Base-by-base conservation (phyloP, 2,329 filamentous ascomycete genomes). In the Trichoderma koningii region DNA sequence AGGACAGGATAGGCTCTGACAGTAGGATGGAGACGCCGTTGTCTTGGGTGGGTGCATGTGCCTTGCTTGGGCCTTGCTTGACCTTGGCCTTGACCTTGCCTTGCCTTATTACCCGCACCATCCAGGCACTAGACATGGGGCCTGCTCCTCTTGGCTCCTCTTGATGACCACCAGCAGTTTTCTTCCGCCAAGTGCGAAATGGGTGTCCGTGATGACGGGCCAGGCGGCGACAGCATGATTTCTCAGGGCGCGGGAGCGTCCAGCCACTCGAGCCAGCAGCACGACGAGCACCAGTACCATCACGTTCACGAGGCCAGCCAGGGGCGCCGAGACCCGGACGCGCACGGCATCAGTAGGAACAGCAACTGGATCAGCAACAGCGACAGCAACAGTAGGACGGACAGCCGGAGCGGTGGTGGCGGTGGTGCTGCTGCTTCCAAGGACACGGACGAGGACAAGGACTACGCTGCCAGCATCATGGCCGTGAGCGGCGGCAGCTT, bases 121-220 rank as follows among this genome's bases (percentile, higher is more conserved):
- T 38, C 34, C 34, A 38, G 34, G 34, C 34, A 38, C 34, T 38
- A 38, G 34, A 38, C 34, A 38, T 38, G 34, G 34, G 23, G 28
- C 48, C 28, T 62, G 57, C 57, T 23, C 7, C 7, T 61, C 48
- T 62, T 34, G 23, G 57, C 57, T 23, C 7, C 7, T 61, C 48
- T 62, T 44, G 23, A 52, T 53, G 57, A 42, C 21, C 53, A 44
- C 53, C 53, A 56, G 21, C 53, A 56, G 26, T 41, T 28, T 28
- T 56, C 34, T 38, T 38, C 34, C 14, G 34, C 34, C 34, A 12
- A 14, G 34, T 38, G 48, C 47, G 57, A 50, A n/a, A 61, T 51
- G 57, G 21, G 17, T 7, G 60, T 47, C 41, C 60, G 60, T 38
- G 50, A 63, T 63, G 60, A 53, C 47, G 38, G 47, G 26, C 48